phyloP scores from a whole-genome alignment of 495 filamentous ascomycete genomes.

The Pseudoneurospora amorphoporcata region DNA sequence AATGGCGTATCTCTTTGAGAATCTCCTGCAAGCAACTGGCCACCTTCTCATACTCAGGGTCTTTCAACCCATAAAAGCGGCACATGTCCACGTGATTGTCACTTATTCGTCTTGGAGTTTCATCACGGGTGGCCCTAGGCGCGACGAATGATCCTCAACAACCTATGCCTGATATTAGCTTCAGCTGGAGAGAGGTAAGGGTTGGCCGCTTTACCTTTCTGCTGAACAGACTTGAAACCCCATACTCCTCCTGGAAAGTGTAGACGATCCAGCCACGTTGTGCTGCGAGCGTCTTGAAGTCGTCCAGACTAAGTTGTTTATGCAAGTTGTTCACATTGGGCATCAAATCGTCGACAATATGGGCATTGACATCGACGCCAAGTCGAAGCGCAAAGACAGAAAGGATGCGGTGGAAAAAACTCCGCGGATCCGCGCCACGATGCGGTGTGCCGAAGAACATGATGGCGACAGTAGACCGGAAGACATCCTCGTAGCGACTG shows the following conservation, averaged over 20 bases:
- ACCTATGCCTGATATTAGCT: background rate
- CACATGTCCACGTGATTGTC: constrained; percentile 5
- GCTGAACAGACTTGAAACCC: background rate
- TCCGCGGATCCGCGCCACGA: background rate
- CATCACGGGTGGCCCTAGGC: background rate
- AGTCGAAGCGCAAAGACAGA: background rate
- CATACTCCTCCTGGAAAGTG: background rate
- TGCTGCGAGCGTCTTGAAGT: background rate
- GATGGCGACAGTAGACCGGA: constrained; percentile 5
- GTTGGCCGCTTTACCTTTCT: background rate
- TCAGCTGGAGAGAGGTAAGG: background rate
- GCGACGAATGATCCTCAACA: background rate
- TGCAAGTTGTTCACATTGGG: background rate
- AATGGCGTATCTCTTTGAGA: background rate
- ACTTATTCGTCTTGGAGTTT: background rate
- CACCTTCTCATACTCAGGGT: constrained; percentile 1
- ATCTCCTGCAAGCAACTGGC: background rate
- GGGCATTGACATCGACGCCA: background rate
- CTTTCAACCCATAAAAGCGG: background rate
- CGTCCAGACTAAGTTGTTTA: background rate
- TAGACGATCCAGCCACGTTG: background rate
- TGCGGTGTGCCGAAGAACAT: constrained; percentile 7
- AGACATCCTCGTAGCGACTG: background rate
- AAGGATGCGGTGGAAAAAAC: background rate
- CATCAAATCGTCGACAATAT: background rate